Evolutionary conservation across 164 flowering plant species (phyloP), one percentile per base, ranked within the genome.

Genomic region (Chimonanthus praecox): DNA sequence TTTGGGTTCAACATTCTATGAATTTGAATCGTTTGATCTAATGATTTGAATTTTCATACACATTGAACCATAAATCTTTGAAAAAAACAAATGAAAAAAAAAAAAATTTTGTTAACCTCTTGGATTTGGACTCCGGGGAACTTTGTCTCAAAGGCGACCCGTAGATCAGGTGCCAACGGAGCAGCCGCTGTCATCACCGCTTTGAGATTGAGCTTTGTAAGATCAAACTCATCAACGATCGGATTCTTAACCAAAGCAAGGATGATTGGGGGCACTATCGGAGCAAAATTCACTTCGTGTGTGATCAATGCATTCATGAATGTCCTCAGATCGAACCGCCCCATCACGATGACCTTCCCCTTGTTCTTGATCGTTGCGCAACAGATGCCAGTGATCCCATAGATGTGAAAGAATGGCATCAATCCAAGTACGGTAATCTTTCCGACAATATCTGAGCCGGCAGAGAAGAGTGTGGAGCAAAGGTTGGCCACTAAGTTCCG

Each of bases 101-200:
- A 54, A 49, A 49, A 2, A 13, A 54, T 8, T 1, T 3, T 11
- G 8, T 0, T 71, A 20, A 94, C 99, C 98, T 96, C 97, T 75
- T 96, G 96, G 63, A 96, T 94, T 44, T 85, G 87, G 46, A 96
- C 96, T 8, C 83, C 89, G 20, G 99, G 98, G 75, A 96, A 96
- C 81, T 94, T 94, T 58, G 76, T 75, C 76, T 94, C 91, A 66
- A 94, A 96, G 2, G 92, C 85, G 0, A 77, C 13, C 5, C 85
- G 88, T 4, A 96, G 80, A 67, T 96, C 97, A 0, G 98, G 97
- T 7, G 99, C 99, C 7, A 96, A 89, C 0, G 99, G 99, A 45
- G 99, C 99, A 0, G 98, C 98, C 0, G 99, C 98, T 3, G 97
- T 90, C 98, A 96, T 88, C 43, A 96, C 72, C 0, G 98, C 90